These are phyloP conservation scores for Pyrenophora tritici-repentis DNA, from an alignment of 2,329 filamentous ascomycete species.

Conservation along the genomic window DNA sequence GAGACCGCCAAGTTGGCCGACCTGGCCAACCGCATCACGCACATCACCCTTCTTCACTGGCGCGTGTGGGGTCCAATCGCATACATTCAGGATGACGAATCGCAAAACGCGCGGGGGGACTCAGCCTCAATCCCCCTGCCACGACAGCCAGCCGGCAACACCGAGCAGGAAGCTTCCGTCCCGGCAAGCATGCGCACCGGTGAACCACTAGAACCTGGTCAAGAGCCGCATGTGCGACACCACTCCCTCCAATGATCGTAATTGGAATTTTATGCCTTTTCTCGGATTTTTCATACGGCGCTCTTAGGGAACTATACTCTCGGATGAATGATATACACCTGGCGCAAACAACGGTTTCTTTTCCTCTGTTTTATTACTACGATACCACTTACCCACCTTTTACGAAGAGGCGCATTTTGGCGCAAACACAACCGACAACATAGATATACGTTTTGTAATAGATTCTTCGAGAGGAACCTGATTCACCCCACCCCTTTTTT, in stretches of 20 bases:
- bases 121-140: neutral
- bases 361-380: too few relatives aligned
- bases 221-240: neutral
- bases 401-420: too few relatives aligned
- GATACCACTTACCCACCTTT: too few relatives aligned
- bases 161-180: neutral
- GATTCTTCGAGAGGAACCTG: too few relatives aligned
- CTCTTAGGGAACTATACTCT: too few relatives aligned
- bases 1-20: slow-evolving; percentile 58
- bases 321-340: too few relatives aligned
- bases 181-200: neutral
- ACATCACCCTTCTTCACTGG: slow-evolving; percentile 87
- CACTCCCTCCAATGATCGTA: slow-evolving; percentile 3
- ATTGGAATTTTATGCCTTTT: neutral
- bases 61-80: slow-evolving; percentile 80
- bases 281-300: neutral
- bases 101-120: neutral
- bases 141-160: neutral
- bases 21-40: slow-evolving; percentile 77
- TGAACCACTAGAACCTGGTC: neutral
- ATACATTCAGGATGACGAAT: slow-evolving; percentile 55
- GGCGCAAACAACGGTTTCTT: too few relatives aligned
- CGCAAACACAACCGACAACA: too few relatives aligned
- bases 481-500: too few relatives aligned
- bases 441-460: too few relatives aligned